These are phyloP conservation scores for Aspergillus uvarum DNA, from an alignment of 2,329 filamentous ascomycete genomes.

Conservation along the genomic window DNA sequence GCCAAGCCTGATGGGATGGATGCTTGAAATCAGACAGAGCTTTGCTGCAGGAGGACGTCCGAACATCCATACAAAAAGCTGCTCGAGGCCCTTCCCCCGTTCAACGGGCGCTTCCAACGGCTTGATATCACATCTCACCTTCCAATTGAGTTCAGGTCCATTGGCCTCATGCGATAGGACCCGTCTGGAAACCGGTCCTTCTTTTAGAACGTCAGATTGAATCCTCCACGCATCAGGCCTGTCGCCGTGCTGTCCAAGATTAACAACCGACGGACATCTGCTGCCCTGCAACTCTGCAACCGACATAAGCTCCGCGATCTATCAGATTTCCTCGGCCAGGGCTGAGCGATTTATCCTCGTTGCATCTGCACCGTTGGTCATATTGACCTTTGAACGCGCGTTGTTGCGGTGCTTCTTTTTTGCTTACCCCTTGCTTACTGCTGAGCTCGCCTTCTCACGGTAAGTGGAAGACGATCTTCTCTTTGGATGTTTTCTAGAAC, in stretches of 20 bases:
- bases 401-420: background rate
- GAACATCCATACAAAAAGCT: conserved; percentile 4
- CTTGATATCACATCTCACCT: background rate
- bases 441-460: conserved; percentile 5
- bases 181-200: background rate
- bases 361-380: conserved; percentile 7
- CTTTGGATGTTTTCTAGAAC: background rate
- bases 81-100: background rate
- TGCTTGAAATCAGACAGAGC: conserved; percentile 1
- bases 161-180: background rate
- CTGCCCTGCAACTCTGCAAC: conserved; percentile 1
- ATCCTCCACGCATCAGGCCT: background rate
- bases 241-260: background rate
- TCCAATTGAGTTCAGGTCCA: background rate
- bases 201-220: background rate
- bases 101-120: conserved; percentile 1
- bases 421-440: conserved; percentile 6
- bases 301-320: conserved; percentile 2
- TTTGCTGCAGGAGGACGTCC: conserved; percentile 4
- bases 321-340: conserved; percentile 2
- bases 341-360: conserved; percentile 12
- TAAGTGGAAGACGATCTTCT: conserved; percentile 4
- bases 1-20: background rate
- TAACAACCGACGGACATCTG: background rate
- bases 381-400: conserved; percentile 10